Conservation (phyloP, 2,329 filamentous ascomycete genomes). For the Aspergillus felis region DNA sequence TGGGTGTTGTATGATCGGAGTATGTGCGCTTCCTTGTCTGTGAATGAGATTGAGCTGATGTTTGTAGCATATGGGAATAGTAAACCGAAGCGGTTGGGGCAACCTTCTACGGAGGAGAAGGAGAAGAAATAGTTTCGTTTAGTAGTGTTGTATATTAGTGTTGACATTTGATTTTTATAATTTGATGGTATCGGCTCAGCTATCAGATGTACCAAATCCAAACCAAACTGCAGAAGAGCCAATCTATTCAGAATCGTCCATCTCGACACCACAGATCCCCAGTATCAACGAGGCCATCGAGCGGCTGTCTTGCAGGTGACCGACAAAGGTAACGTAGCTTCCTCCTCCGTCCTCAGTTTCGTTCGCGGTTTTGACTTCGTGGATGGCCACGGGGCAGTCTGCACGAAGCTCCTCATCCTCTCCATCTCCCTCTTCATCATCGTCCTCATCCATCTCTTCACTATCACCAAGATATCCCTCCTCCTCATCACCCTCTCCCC, state of each 20-base stretch:
- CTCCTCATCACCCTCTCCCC: too few relatives aligned
- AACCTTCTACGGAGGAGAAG: background rate
- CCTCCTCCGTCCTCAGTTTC: background rate
- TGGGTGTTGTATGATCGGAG: constrained; percentile 31
- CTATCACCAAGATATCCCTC: background rate
- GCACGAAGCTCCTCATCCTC: background rate
- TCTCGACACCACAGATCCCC: constrained; percentile 7
- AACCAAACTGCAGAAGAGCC: background rate
- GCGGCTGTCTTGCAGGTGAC: constrained; percentile 10
- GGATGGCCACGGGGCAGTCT: constrained; percentile 8
- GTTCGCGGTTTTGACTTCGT: constrained; percentile 1
- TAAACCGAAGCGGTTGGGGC: constrained; percentile 13
- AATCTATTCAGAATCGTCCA: background rate
- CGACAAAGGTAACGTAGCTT: constrained; percentile 9
- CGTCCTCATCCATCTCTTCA: background rate
- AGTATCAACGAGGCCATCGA: constrained; percentile 12
- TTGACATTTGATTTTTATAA: too few relatives aligned
- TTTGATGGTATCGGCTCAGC: too few relatives aligned
- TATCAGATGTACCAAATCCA: too few relatives aligned
- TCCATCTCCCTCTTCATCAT: background rate
- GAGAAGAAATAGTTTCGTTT: background rate
- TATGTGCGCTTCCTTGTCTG: constrained; percentile 14
- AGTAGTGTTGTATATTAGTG: background rate
- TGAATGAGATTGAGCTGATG: background rate
- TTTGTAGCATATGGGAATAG: constrained; percentile 24